phyloP scores from a whole-genome alignment of 352 stramenopile genomes.

The Saprolegnia parasitica region DNA sequence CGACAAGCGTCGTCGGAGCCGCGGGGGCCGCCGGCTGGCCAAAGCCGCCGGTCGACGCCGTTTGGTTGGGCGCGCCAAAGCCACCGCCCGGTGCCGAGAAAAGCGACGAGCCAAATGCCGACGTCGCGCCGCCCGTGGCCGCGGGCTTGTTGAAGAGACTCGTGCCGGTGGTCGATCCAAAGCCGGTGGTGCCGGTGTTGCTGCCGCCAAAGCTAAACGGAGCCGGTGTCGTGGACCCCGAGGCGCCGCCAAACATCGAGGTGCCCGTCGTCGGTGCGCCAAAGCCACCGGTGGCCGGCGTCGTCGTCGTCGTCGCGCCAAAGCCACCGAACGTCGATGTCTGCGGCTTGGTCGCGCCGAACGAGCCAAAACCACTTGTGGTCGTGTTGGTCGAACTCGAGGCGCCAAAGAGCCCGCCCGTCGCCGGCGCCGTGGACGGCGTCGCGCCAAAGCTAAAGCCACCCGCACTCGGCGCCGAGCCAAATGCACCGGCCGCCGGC shows the following conservation, averaged over 20 bases:
- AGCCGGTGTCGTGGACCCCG: slow-evolving; percentile 33
- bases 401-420: slow-evolving; percentile 39
- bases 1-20: slow-evolving; percentile 46
- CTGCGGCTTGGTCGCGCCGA: slow-evolving; percentile 21
- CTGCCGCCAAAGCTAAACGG: slow-evolving; percentile 25
- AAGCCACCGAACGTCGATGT: slow-evolving; percentile 31
- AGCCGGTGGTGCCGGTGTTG: slow-evolving; percentile 22
- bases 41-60: slow-evolving; percentile 38
- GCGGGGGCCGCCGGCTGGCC: slow-evolving; percentile 24
- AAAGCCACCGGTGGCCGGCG: slow-evolving; percentile 1
- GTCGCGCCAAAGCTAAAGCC: slow-evolving; percentile 40
- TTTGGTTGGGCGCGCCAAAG: background rate
- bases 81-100: slow-evolving; percentile 32
- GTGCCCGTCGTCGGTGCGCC: slow-evolving; percentile 30
- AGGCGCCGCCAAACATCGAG: slow-evolving; percentile 35
- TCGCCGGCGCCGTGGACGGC: slow-evolving; percentile 23
- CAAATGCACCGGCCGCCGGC: slow-evolving; percentile 12
- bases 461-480: slow-evolving; percentile 15
- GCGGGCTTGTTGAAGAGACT: slow-evolving; percentile 24
- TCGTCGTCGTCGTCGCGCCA: slow-evolving; percentile 19
- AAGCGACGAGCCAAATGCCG: slow-evolving; percentile 40
- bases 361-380: slow-evolving; percentile 28
- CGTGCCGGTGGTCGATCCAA: slow-evolving; percentile 19
- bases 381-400: background rate
- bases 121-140: slow-evolving; percentile 33